A percentile compares a stretch with the other conserved stretches of the same genome.
phyloP scores from a whole-genome alignment of 73 alveolate species.

The Effrenium voratum region DNA sequence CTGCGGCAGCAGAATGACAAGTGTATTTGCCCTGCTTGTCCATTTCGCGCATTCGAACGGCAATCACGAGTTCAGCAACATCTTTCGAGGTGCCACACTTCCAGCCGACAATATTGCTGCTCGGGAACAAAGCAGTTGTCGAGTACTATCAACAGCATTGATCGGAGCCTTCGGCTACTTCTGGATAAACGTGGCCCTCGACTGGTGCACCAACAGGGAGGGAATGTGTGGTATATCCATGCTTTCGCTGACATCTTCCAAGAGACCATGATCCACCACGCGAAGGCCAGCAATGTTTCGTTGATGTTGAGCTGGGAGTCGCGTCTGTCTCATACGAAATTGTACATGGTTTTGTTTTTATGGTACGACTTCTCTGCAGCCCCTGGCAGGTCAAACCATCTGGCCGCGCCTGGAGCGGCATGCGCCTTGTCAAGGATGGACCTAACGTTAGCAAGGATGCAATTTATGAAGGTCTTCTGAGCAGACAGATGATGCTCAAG shows the following conservation, averaged over 20 bases:
- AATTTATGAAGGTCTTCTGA: no score
- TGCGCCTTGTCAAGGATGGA: neutral
- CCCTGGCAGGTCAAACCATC: neutral
- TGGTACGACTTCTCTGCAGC: no score
- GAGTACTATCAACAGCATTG: neutral
- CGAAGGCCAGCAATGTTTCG: neutral
- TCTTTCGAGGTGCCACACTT: neutral
- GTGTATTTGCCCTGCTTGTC: slow-evolving; percentile 4
- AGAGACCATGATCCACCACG: neutral
- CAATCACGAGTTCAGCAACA: neutral
- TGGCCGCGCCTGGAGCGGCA: slow-evolving; percentile 25
- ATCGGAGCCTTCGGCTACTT: neutral
- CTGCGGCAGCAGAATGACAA: neutral
- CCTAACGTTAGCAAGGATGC: slow-evolving; percentile 1
- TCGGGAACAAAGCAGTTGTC: slow-evolving; percentile 31
- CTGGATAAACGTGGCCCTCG: neutral
- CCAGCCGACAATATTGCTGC: neutral
- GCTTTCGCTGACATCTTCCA: slow-evolving; percentile 2
- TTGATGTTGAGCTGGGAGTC: neutral
- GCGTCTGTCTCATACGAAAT: neutral
- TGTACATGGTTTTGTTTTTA: neutral
- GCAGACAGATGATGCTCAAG: no score
- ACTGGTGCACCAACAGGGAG: neutral
- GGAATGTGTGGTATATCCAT: neutral
- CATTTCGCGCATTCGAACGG: slow-evolving; percentile 8